Evolutionary conservation across 306 rosid species (phyloP), one percentile per base, ranked within the genome.

Genomic region (Betula pendula): DNA sequence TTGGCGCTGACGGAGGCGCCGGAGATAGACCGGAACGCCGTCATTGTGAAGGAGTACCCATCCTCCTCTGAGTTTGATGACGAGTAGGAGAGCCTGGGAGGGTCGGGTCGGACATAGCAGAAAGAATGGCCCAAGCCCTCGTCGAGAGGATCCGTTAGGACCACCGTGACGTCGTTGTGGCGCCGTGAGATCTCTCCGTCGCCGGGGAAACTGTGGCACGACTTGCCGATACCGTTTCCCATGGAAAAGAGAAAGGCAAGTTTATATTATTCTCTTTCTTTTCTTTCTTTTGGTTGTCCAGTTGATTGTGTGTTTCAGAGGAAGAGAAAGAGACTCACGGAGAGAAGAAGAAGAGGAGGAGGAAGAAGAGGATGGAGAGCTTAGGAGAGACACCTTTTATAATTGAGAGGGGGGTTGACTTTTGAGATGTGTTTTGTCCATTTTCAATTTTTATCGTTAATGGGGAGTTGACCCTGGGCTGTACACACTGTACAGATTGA

Each of bases 1-100:
- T 94, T 94, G 74, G 98, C 97, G 62, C 96, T 90, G 29, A 92
- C 92, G 6, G 92, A 86, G 31, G 98, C 96, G 1, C 97, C 90
- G 51, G 90, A 88, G 25, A 94, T 89, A 0, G 90, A 83, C 50
- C 90, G 81, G 81, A 88, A 90, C 33, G 91, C 81, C 52, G 88
- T 82, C 55, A 78, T 42, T 7, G 85, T 58, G 25, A 68, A 27
- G 60, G 70, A 17, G 73, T 35, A 47, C 0, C 70, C 6, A 38
- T 38, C 79, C 1, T 80, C 83, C 0, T 75, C 85, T 3, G 85
- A 66, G 19, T 75, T 74, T 1, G 80, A 75, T 45, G 72, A 79
- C 8, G 81, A 77, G 33, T 83, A 62, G 33, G 87, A 71, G 22
- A 73, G 73, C 4, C n/a, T 42, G 4, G 6, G 19, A 4, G 74